phyloP scores from a whole-genome alignment of 106 monocot species.

The Chionographis japonica region DNA sequence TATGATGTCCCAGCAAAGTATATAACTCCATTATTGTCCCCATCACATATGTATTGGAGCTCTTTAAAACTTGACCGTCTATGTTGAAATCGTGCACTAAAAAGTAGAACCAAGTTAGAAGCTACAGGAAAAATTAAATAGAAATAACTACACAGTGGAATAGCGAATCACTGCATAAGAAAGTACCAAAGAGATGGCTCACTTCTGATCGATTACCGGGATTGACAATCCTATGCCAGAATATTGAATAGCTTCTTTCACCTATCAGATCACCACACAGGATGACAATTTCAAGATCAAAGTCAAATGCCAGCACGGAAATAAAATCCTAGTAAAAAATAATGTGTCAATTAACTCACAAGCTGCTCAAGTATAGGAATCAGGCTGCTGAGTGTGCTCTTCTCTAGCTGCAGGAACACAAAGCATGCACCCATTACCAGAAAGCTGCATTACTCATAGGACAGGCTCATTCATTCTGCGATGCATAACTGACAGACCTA shows the following conservation, averaged over 20 bases:
- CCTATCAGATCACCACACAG: constrained; percentile 25
- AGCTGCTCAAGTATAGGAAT: constrained; percentile 50
- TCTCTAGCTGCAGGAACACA: constrained; percentile 51
- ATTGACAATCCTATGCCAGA: constrained; percentile 19
- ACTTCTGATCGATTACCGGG: constrained; percentile 47
- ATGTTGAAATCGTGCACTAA: constrained; percentile 79
- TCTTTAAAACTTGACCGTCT: constrained; percentile 91
- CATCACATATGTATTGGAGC: constrained; percentile 93
- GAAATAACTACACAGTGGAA: background rate
- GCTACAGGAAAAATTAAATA: background rate
- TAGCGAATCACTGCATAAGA: background rate
- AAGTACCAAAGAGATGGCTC: constrained; percentile 10
- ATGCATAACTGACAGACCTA: constrained; percentile 11
- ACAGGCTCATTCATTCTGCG: background rate
- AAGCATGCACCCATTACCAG: background rate
- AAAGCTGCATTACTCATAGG: background rate
- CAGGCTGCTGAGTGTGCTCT: constrained; percentile 43
- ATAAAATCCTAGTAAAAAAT: background rate
- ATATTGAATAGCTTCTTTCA: constrained; percentile 58
- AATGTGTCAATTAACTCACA: constrained; percentile 44
- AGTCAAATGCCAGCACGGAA: background rate
- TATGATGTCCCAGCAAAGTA: constrained; percentile 96
- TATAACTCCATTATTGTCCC: constrained; percentile 87
- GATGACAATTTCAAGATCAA: background rate
- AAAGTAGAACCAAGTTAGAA: background rate